Base-by-base conservation (phyloP, 305 asterid species). In the Striga hermonthica region DNA sequence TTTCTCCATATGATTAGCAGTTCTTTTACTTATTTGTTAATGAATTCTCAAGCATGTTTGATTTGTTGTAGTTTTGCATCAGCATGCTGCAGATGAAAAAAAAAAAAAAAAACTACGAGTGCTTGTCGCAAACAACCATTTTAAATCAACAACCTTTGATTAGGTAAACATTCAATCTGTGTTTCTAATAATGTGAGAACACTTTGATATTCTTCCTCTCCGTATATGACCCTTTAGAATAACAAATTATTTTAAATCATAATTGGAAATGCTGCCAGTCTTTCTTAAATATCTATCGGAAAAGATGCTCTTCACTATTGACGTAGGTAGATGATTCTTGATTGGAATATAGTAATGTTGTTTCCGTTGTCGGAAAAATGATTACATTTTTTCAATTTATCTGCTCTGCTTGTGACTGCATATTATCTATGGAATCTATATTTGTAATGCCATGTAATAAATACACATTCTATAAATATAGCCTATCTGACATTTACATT, bases 11-110 rank as follows among this genome's bases (percentile, higher is more conserved):
- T 66, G 52, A 57, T 48, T 57, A 43, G 54, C 60, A 10, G 34
- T 78, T 76, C 14, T 43, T 31, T 22, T 35, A 14, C 65, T 34
- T 44, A 12, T 43, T 28, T 15, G 57, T 65, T 39, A 13, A 50
- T 60, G 55, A 65, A 48, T 22, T 56, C 37, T 68, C 60, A 70
- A 60, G 71, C 57, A 49, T 53, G 12, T 57, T 71, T 76, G 69
- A 57, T 68, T 48, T 65, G 7, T 44, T 62, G 22, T 69, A 66
- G 39, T 40, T 22, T 73, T 77, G 64, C 68, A 63, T 65, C 90
- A 94, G 99, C 99, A 94, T 80, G 99, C 99, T 57, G 97, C 99
- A 76, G 99, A 94, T 73, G 99, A 94, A 86, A 94, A 94, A 71
- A 85, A 86, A 94, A 86, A 94, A 94, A 71, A 85, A 86, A 77